phyloP scores from a whole-genome alignment of 768 basidiomycete genomes.

The Tulasnella sp. region DNA sequence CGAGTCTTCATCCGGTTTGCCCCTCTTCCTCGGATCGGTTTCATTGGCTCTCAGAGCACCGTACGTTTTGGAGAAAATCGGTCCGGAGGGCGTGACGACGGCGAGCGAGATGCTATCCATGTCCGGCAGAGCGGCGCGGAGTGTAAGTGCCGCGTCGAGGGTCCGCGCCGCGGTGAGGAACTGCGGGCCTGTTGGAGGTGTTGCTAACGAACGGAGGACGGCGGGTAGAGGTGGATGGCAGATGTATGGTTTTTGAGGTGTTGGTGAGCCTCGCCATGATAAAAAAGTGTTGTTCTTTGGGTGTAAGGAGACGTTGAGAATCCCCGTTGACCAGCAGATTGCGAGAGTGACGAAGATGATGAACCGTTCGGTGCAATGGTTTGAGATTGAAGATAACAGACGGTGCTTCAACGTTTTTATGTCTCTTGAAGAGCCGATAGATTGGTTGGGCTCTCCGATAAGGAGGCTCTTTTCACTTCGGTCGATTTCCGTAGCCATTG shows the following conservation, averaged over 20 bases:
- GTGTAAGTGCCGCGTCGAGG: not conserved
- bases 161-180: not conserved
- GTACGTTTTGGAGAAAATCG: constrained; percentile 41
- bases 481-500: not conserved
- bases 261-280: not conserved
- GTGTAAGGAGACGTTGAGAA: not conserved
- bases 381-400: not conserved
- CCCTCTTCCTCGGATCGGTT: constrained; percentile 5
- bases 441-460: not conserved
- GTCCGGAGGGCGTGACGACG: constrained; percentile 40
- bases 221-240: constrained; percentile 8
- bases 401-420: not conserved
- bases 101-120: constrained; percentile 48
- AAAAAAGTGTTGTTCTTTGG: not conserved
- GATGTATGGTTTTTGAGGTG: not conserved
- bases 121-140: constrained; percentile 22
- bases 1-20: constrained; percentile 27
- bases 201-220: not conserved
- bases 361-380: not conserved
- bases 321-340: not conserved
- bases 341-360: not conserved
- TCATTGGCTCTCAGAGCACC: constrained; percentile 43
- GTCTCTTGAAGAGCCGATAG: not conserved
- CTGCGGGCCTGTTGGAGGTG: not conserved
- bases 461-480: not conserved